Base-by-base conservation (phyloP, 805 yeast genomes). In the Torulaspora gathmanii region DNA sequence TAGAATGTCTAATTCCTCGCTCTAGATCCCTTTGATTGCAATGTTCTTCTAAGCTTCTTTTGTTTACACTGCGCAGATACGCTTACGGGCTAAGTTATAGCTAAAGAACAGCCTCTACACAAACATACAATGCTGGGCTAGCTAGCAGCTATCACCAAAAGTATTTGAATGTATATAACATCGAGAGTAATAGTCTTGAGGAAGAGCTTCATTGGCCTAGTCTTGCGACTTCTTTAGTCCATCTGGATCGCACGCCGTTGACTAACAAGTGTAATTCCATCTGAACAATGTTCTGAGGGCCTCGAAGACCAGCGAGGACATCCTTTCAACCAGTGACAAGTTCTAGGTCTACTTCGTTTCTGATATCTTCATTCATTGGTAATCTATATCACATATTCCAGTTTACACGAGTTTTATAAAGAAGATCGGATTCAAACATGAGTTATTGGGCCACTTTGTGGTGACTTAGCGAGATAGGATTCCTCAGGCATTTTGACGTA, bases 321-420 rank as follows among this genome's bases (percentile, higher is more conserved):
- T 29, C 16, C 4, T 29, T 16, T 29, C 16, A 5, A 12, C 3
- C 10, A 3, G n/a, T 8, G 16, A 16, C 33, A 13, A 5, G 33
- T 1, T 7, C 16, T 29, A 12, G 16, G 2, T 29, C 15, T 4
- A 10, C 13, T 20, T 9, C 19, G 34, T 15, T 15, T 16, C 19
- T 31, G 19, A 9, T 16, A 16, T 31, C 19, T 16, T 31, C 47
- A 40, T 44, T 40, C 23, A 27, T 33, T 34, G 36, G 47, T 44
- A 35, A 43, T 47, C 51, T 47, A 47, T 47, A 47, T 47, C 51
- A 47, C 51, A 47, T 47, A 47, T 47, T 44, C 48, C 51, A 44
- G 51, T 47, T 44, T 47, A 47, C 51, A 47, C 44, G 44, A 47
- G 33, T 26, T 44, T 35, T 34, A 44, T 25, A 44, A 38, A 34